These are phyloP conservation scores for Posidonia oceanica DNA, from an alignment of 116 monocot species.

Conservation along the genomic window DNA sequence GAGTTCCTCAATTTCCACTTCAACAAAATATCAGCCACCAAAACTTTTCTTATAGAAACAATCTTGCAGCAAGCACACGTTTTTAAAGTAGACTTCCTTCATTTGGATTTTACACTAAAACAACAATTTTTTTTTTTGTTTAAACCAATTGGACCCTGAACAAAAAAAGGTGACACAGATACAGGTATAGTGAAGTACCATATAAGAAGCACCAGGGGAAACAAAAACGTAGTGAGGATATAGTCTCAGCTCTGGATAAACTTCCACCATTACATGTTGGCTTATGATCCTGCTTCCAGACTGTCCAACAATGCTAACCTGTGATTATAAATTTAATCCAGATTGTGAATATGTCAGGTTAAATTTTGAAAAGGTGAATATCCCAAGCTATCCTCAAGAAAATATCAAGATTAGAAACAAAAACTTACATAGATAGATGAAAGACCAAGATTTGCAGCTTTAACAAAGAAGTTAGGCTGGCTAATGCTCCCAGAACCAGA, in stretches of 20 bases:
- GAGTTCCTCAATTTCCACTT: too few species aligned
- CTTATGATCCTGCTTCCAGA: constrained; percentile 56
- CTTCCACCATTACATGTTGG: constrained; percentile 76
- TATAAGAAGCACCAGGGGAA: constrained; percentile 73
- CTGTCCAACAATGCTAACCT: constrained; percentile 47
- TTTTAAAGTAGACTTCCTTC: too few species aligned
- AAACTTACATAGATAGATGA: constrained; percentile 78
- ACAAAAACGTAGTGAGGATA: constrained; percentile 74
- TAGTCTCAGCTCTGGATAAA: constrained; percentile 53
- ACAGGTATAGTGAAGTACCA: constrained; percentile 30
- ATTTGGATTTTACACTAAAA: too few species aligned
- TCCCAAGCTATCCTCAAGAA: neutral
- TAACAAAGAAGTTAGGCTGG: constrained; percentile 45
- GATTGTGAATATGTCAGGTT: too few species aligned
- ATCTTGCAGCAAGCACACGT: too few species aligned
- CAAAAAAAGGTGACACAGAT: too few species aligned
- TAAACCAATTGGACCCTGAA: too few species aligned
- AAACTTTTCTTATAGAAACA: too few species aligned
- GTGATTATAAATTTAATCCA: neutral
- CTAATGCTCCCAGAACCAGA: constrained; percentile 16
- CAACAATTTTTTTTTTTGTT: too few species aligned
- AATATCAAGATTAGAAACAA: constrained; percentile 3
- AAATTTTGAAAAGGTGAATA: neutral
- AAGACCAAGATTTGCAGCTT: constrained; percentile 47
- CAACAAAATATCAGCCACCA: too few species aligned